These are phyloP conservation scores for Fusarium tjaetaba DNA, from an alignment of 2,329 filamentous ascomycete species.

Conservation along the genomic window DNA sequence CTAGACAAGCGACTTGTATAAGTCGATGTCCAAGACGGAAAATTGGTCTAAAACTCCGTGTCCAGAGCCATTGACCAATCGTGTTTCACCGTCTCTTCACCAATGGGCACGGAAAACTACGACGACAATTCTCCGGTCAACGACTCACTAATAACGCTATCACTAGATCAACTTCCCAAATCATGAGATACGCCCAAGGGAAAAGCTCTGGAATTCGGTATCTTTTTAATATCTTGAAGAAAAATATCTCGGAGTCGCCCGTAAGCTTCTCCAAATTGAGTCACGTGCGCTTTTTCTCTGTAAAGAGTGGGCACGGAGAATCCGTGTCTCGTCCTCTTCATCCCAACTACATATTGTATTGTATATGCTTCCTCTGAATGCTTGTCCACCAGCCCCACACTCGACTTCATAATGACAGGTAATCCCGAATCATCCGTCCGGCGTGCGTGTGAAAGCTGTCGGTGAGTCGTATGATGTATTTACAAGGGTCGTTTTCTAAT, in stretches of 20 bases:
- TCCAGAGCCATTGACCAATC: conserved; percentile 23
- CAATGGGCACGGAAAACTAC: conserved; percentile 29
- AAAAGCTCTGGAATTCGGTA: neutral
- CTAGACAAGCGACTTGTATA: neutral
- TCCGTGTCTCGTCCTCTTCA: neutral
- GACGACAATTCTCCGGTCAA: neutral
- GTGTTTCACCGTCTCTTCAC: conserved; percentile 6
- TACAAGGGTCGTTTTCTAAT: neutral
- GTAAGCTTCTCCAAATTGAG: conserved; percentile 3
- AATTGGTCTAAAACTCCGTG: conserved; percentile 20
- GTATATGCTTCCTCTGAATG: neutral
- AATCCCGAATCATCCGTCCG: conserved; percentile 19
- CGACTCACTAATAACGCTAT: neutral
- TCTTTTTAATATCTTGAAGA: neutral
- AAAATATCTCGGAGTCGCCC: neutral
- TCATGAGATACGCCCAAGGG: neutral
- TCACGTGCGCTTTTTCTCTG: conserved; percentile 1
- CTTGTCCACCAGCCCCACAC: neutral
- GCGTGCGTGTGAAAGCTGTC: conserved; percentile 27
- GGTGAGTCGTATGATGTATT: conserved; percentile 4
- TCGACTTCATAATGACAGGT: neutral
- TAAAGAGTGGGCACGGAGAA: conserved; percentile 24
- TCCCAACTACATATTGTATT: neutral
- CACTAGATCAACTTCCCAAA: neutral
- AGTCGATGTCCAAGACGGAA: neutral